phyloP scores from a whole-genome alignment of 768 basidiomycete genomes.

The Omphalotus guepiniiformis region DNA sequence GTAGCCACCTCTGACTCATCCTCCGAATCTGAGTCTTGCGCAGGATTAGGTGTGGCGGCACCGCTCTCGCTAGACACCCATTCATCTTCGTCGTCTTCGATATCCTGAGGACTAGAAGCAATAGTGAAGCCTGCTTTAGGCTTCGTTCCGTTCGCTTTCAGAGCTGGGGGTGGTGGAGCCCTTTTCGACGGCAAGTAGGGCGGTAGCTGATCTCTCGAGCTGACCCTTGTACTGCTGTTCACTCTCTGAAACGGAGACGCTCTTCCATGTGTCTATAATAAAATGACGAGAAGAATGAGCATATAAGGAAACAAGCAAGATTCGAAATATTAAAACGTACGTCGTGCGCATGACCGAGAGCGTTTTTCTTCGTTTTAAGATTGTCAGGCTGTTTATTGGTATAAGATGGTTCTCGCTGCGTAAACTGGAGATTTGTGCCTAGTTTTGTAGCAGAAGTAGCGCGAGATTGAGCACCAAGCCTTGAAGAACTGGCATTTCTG shows the following conservation, averaged over 20 bases:
- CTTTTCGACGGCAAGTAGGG: slow-evolving; percentile 18
- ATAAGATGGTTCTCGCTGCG: slow-evolving; percentile 51
- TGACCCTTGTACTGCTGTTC: slow-evolving; percentile 32
- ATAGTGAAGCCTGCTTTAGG: slow-evolving; percentile 57
- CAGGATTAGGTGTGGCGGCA: slow-evolving; percentile 57
- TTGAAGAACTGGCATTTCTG: slow-evolving; percentile 42
- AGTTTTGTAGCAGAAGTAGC: slow-evolving; percentile 59
- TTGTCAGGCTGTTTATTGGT: slow-evolving; percentile 27
- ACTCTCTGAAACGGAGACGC: slow-evolving; percentile 24
- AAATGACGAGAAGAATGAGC: slow-evolving; percentile 13
- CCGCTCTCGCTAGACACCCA: slow-evolving; percentile 81
- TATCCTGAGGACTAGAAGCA: slow-evolving; percentile 37
- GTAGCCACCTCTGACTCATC: slow-evolving; percentile 32
- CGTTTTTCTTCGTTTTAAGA: slow-evolving; percentile 53
- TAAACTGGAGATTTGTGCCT: slow-evolving; percentile 59
- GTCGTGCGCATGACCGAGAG: slow-evolving; percentile 31
- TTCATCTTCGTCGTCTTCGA: slow-evolving; percentile 59
- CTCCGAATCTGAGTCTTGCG: slow-evolving; percentile 39
- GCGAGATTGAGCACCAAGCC: slow-evolving; percentile 59
- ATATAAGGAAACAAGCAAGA: slow-evolving; percentile 12
- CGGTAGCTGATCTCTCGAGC: slow-evolving; percentile 25
- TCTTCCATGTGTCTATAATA: slow-evolving; percentile 23
- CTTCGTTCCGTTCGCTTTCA: slow-evolving; percentile 27
- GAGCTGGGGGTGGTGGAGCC: slow-evolving; percentile 16
- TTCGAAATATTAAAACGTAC: slow-evolving; percentile 32